Evolutionary conservation across 2,329 filamentous ascomycete genomes (phyloP), one percentile per base, ranked within the genome.

Genomic region (Leptographium galeiforme): DNA sequence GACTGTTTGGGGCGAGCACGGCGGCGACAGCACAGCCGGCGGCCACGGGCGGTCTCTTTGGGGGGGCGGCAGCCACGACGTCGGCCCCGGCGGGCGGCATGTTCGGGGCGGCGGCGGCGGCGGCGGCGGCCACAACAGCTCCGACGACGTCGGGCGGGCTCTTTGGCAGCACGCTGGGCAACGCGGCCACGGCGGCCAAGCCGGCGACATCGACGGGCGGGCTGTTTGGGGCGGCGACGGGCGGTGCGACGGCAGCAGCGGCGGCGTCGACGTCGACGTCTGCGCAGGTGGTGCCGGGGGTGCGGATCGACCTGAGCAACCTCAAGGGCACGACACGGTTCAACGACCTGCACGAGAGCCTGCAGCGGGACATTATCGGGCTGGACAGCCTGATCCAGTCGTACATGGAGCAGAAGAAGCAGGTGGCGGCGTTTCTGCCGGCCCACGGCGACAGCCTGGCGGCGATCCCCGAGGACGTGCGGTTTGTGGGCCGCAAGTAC

Each of bases 251-350:
- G 25, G 13, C 25, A 6, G 30, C 45, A 1, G 30, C 13, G 25
- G 13, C 25, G 25, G 30, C 45, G 2, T 6, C 30, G 6, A 8
- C 30, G 2, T 8, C 41, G 13, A 12, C 30, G 10, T 60, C 60
- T 44, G 58, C 55, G 36, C 51, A 45, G 19, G 68, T 72, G 14
- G 75, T 83, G 16, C 82, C 84, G 0, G 87, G 85, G 18, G 85
- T 89, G 18, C 84, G 86, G 62, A 86, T 95, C 61, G 87, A 93
- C 67, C 70, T 87, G 51, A 79, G 79, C 61, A 87, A 87, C 63
- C 74, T 97, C 56, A 82, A 89, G 51, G 85, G 86, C 16, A 95
- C 90, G 0, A 95, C 89, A 4, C 87, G 93, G 57, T 96, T 93
- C 72, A 88, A 89, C 64, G 91, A 95, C 67, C 82, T 95, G 33